Conservation (phyloP, 768 basidiomycete species). For the Xerocomus brunneocitrinus region DNA sequence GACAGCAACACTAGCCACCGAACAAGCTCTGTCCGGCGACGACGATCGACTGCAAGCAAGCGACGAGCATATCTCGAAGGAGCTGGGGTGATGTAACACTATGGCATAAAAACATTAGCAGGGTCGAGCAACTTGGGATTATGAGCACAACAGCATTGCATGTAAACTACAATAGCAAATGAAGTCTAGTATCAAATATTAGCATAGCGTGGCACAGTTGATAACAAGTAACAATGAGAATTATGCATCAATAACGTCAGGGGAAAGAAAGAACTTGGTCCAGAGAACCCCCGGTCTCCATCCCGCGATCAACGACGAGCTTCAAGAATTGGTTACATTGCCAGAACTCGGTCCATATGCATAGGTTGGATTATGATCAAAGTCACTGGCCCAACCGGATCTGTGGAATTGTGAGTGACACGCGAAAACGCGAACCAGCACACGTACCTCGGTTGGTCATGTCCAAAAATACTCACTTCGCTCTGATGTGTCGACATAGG, state of each 20-base stretch:
- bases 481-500: conserved; percentile 4
- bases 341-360: conserved; percentile 9
- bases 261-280: conserved; percentile 11
- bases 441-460: conserved; percentile 14
- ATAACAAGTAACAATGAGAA: neutral
- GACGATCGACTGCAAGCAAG: no score
- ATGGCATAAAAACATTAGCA: no score
- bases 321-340: neutral
- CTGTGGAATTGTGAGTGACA: conserved; percentile 3
- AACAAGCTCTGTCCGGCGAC: no score
- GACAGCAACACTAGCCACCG: no score
- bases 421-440: neutral
- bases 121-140: conserved; percentile 9
- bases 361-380: conserved; percentile 11
- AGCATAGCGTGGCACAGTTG: neutral
- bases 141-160: neutral
- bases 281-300: neutral
- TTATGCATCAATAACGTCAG: conserved; percentile 11
- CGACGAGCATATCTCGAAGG: no score
- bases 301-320: conserved; percentile 2
- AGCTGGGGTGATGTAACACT: no score
- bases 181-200: neutral
- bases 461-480: neutral
- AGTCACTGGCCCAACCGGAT: conserved; percentile 17
- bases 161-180: neutral